Evolutionary conservation across 495 filamentous ascomycete genomes (phyloP).

Genomic region (Friedmanniomyces endolithicus): DNA sequence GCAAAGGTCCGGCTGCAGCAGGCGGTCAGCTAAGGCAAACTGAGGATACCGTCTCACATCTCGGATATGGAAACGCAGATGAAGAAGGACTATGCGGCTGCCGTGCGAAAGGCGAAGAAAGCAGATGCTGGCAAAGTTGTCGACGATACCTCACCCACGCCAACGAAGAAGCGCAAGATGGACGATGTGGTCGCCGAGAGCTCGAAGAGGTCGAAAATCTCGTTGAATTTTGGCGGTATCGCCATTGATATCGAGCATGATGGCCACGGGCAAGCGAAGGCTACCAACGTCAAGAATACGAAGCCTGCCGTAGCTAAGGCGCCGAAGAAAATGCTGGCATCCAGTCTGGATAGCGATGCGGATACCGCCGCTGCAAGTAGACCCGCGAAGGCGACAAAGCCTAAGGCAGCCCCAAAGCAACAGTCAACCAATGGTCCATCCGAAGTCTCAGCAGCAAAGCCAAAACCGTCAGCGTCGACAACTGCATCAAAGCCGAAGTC

Average conservation of each 20-base stretch:
- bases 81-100: conserved; percentile 41
- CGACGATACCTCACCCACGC: conserved; percentile 7
- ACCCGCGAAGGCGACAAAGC: background rate
- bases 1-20: conserved; percentile 46
- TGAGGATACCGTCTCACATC: conserved; percentile 36
- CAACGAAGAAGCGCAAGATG: background rate
- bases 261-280: background rate
- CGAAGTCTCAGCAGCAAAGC: background rate
- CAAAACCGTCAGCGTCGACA: background rate
- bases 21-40: conserved; percentile 34
- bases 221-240: conserved; percentile 6
- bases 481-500: background rate
- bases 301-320: too few species aligned
- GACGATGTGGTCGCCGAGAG: background rate
- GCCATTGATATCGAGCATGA: conserved; percentile 8
- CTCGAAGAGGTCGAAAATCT: conserved; percentile 10
- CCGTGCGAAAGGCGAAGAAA: conserved; percentile 35
- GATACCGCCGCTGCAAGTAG: background rate
- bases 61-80: conserved; percentile 37
- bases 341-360: background rate
- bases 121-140: conserved; percentile 4
- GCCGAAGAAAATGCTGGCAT: background rate
- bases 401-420: background rate
- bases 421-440: background rate
- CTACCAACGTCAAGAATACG: background rate